Base-by-base conservation (phyloP, 805 yeast genomes). In the Cyberlindnera petersonii region DNA sequence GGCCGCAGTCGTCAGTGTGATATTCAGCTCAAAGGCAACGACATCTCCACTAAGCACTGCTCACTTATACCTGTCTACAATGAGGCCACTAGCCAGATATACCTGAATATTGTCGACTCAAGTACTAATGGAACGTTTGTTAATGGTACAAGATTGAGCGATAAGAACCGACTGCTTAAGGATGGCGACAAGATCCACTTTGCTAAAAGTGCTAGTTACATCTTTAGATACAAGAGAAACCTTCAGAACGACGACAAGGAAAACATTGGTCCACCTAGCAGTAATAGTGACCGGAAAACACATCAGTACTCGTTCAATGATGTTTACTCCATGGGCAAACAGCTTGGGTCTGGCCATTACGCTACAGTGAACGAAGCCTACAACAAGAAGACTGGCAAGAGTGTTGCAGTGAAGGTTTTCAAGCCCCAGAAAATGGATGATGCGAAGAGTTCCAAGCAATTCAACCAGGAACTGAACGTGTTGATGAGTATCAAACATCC, bases 351-450 rank as follows among this genome's bases (percentile, higher is more conserved):
- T 4, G 93, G 93, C 1, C 91, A 84, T 59, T 84, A 84, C 52
- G 91, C 93, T 0, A 77, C 77, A n/a, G 93, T 84, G 4, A 80
- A 77, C 53, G 85, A 81, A 48, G 86, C 86, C 3, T 65, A 67
- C 7, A 70, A 75, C 45, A 72, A 78, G 48, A 58, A 60, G 7
- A 70, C 79, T 0, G 86, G 87, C 0, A 71, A 71, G 35, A 60
- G 71, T 3, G 83, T 77, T 33, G 93, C 91, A 0, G 86, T 84
- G 4, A 84, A 84, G 53, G 78, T 84, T 8, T 84, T 84, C 59
- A 80, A 77, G 48, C 80, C 82, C 46, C 65, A 74, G 58, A 56
- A 55, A 33, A 56, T 61, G 24, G 69, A 67, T 40, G 72, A 67
- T 48, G 50, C 51, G 9, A 65, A 66, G 45, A 62, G 64, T 28